phyloP scores from a whole-genome alignment of 371 early-diverging fungal species.

The Paramicrosporidium saccamoebae region DNA sequence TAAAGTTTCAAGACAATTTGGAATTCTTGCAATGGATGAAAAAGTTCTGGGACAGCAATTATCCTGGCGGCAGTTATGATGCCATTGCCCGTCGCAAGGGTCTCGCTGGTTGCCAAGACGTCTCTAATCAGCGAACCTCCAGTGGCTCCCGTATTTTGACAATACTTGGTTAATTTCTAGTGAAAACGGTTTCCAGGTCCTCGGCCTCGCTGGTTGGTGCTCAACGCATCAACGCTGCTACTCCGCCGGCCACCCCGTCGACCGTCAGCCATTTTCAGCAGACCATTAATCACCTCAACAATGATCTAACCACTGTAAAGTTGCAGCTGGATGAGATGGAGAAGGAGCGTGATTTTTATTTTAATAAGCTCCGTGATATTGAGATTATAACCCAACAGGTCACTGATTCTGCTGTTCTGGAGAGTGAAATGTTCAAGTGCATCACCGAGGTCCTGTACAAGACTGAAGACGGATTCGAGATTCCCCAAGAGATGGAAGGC shows the following conservation, averaged over 20 bases:
- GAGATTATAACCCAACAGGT: slow-evolving; percentile 53
- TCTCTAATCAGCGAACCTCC: neutral
- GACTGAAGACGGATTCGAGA: slow-evolving; percentile 31
- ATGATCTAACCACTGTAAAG: slow-evolving; percentile 37
- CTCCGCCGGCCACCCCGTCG: slow-evolving; percentile 1
- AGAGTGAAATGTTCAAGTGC: slow-evolving; percentile 15
- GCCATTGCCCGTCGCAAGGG: slow-evolving; percentile 35
- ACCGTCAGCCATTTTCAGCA: slow-evolving; percentile 1
- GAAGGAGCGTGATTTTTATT: slow-evolving; percentile 85
- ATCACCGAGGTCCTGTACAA: slow-evolving; percentile 48
- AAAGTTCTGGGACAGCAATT: slow-evolving; percentile 44
- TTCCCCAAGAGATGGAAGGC: slow-evolving; percentile 2
- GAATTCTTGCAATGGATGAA: slow-evolving; percentile 84
- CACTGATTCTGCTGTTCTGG: slow-evolving; percentile 9
- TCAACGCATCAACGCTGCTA: no score
- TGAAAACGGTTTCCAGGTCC: slow-evolving; percentile 1
- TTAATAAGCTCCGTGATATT: slow-evolving; percentile 56
- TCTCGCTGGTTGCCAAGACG: slow-evolving; percentile 1
- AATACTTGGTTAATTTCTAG: neutral
- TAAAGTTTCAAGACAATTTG: slow-evolving; percentile 82
- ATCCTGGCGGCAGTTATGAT: slow-evolving; percentile 47
- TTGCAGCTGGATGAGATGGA: slow-evolving; percentile 52
- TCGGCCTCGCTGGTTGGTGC: no score
- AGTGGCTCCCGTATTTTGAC: neutral
- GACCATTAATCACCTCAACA: slow-evolving; percentile 11